Base-by-base conservation (phyloP, 2,329 filamentous ascomycete genomes). In the Sporothrix pseudoabietina region DNA sequence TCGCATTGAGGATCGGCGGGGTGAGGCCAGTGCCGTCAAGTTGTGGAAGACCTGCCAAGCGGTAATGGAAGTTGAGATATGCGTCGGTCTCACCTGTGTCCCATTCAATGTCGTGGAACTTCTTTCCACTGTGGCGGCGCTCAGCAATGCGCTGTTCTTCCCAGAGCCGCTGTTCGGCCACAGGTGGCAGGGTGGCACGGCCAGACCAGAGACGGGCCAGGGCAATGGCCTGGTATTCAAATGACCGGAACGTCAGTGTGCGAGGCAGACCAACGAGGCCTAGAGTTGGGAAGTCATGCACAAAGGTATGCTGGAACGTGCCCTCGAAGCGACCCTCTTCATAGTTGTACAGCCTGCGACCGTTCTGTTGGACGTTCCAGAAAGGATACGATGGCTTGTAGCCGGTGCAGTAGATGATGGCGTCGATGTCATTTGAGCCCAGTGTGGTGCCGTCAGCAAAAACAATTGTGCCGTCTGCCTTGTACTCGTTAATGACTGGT, bases 301-400 rank as follows among this genome's bases (percentile, higher is more conserved):
- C 82, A 78, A 88, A 88, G 0, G 85, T 87, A 76, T 89, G 87
- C 49, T 75, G 72, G 75, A 87, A 89, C 2, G 76, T 83, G 0
- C 82, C 82, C 0, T 82, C 72, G 1, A 89, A 78, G 26, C 82
- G 84, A 39, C 83, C 82, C 0, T 78, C 73, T 0, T 78, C 74
- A 76, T 89, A 88, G 77, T 88, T 84, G 77, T 81, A 89, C 1
- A 90, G 75, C 0, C 80, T 77, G 0, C 84, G 82, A 0, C 86
- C 86, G 41, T 85, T 86, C 0, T 74, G 77, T 9, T 79, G 75
- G 5, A 69, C 74, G 74, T 88, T 87, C 87, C 86, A 88, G 78
- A 97, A 98, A 0, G 94, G 94, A 72, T 92, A 92, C 3, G 91
- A 90, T 81, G 93, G 97, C 74, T 96, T 87, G 78, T 97, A 98